Evolutionary conservation across 2,329 filamentous ascomycete species (phyloP), one percentile per base, ranked within the genome.

Genomic region (Pseudocercospora pini-densiflorae): DNA sequence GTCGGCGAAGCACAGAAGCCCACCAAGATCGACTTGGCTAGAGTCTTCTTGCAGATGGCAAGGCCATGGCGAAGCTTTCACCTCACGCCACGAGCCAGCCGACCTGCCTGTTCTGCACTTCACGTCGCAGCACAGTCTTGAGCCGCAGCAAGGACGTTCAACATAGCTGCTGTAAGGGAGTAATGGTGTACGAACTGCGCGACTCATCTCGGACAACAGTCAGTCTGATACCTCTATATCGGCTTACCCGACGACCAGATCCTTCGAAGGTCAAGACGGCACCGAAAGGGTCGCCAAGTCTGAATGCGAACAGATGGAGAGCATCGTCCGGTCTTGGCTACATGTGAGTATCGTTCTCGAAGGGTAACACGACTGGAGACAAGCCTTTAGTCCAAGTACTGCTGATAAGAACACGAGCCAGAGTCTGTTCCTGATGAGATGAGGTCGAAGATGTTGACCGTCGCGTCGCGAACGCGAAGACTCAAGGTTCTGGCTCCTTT

Each of bases 181-280:
- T 31, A 31, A 8, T 9, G 8, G 5, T 31, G 8, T 31, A 3
- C 8, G 29, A 3, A 6, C 29, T 31, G 29, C 29, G 29, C 29
- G 29, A 31, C 5, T 31, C 29, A 31, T 9, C 29, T 31, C 6
- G 29, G 29, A 45, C 43, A 45, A 53, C 31, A 24, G 14, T 27
- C 47, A 27, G 23, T 51, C 7, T 27, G 14, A 24, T 27, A 24
- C 12, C 21, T 51, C 31, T 1, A 36, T 2, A n/a, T 45, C 36
- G 57, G 57, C 57, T 4, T 27, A 43, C 33, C 57, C 31, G 33
- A 45, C 14, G 9, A 59, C 57, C 33, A 59, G 33, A 59, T 59
- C 57, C 57, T 59, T 24, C 57, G 21, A 27, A 40, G 29, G 57
- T 33, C 10, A 54, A 59, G 21, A 45, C 57, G 57, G 57, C 33